Conservation (phyloP, 768 basidiomycete genomes). For the Postia placenta region DNA sequence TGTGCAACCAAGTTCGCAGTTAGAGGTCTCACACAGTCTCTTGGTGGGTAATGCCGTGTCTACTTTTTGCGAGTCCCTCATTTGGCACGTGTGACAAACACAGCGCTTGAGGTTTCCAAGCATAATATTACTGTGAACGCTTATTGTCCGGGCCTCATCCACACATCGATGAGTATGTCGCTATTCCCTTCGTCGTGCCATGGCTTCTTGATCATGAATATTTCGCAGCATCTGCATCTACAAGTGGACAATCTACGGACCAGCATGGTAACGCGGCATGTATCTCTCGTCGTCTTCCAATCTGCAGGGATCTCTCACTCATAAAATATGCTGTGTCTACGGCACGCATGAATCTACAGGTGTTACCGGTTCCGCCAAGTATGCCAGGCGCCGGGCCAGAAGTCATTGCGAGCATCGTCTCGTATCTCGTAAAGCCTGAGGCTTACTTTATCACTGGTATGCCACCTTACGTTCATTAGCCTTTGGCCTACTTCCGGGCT, state of each 20-base stretch:
- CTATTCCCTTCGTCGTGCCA: too few species aligned
- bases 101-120: constrained; percentile 17
- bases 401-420: constrained; percentile 13
- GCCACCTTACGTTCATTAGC: not conserved
- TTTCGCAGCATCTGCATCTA: too few species aligned
- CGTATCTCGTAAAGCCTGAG: constrained; percentile 19
- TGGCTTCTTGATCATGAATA: too few species aligned
- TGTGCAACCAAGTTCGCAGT: constrained; percentile 15
- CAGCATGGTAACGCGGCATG: not conserved
- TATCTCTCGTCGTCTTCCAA: not conserved
- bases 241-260: not conserved
- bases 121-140: constrained; percentile 20
- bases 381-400: constrained; percentile 1
- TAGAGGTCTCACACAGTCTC: constrained; percentile 16
- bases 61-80: too few species aligned
- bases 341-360: too few species aligned
- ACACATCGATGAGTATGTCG: constrained; percentile 10
- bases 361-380: not conserved
- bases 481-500: not conserved
- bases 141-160: constrained; percentile 14
- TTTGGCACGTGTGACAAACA: too few species aligned
- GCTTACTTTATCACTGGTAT: constrained; percentile 15
- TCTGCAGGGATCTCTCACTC: not conserved
- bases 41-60: not conserved
- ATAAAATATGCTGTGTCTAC: too few species aligned